Percentiles rank a stretch among this genome's conserved stretches.
Evolutionary conservation across 2,329 filamentous ascomycete genomes (phyloP).

Genomic region (Chaetomium sp.): DNA sequence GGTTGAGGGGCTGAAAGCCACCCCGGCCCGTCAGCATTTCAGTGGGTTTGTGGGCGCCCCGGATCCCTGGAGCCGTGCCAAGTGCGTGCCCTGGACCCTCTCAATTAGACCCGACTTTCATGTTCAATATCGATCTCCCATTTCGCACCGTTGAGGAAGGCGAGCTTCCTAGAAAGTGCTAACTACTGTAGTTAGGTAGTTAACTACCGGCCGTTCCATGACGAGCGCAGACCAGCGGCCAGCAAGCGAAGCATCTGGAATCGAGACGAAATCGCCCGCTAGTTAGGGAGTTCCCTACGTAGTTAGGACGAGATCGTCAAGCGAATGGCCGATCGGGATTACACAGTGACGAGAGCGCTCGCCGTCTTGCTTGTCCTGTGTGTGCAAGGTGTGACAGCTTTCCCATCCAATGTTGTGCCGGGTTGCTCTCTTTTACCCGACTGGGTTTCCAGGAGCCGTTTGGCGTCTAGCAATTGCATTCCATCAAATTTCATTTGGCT

Average conservation of each 20-base stretch:
- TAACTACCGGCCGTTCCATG: neutral
- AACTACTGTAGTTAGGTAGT: too few relatives aligned
- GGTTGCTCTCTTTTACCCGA: conserved; percentile 28
- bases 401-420: conserved; percentile 5
- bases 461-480: conserved; percentile 13
- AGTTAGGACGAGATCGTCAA: neutral
- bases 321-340: conserved; percentile 8
- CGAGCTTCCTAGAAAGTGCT: too few relatives aligned
- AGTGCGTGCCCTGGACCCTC: conserved; percentile 8
- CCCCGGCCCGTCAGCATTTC: conserved; percentile 19
- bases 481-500: conserved; percentile 27
- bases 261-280: neutral
- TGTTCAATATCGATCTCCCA: conserved; percentile 17
- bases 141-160: conserved; percentile 15
- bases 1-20: conserved; percentile 31
- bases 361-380: neutral
- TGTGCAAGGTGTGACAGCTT: conserved; percentile 13
- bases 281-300: too few relatives aligned
- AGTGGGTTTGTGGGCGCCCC: conserved; percentile 19
- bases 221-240: neutral
- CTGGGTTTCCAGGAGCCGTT: conserved; percentile 23
- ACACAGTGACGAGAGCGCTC: neutral
- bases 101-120: neutral
- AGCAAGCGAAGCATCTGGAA: neutral
- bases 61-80: conserved; percentile 29